A percentile compares a stretch with the other conserved stretches of the same genome.
phyloP scores from a whole-genome alignment of 1,139 yeast genomes.

The Groenewaldozyma auringiensis region DNA sequence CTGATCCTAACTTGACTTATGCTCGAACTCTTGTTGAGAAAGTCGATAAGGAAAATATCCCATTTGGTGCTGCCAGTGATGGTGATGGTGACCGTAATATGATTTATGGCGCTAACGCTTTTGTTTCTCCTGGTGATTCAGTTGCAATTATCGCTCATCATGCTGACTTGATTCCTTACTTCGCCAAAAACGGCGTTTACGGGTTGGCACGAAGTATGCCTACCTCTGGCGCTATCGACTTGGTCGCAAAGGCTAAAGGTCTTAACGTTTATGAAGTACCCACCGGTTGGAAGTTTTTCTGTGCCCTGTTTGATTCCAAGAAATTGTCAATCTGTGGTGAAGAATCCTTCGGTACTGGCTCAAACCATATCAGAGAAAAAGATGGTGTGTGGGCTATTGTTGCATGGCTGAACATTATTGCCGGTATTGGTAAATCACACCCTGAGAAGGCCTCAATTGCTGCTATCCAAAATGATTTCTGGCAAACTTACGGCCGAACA shows the following conservation, averaged over 20 bases:
- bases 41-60: conserved; percentile 72
- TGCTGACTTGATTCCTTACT: conserved; percentile 82
- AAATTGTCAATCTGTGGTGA: conserved; percentile 96
- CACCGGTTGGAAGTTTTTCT: conserved; percentile 98
- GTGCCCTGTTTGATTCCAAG: conserved; percentile 87
- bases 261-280: conserved; percentile 88
- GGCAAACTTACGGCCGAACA: conserved; percentile 94
- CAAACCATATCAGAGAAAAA: conserved; percentile 94
- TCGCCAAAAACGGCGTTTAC: conserved; percentile 73
- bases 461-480: conserved; percentile 75
- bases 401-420: conserved; percentile 95
- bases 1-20: conserved; percentile 95
- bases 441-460: conserved; percentile 57
- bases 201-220: conserved; percentile 99
- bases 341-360: conserved; percentile 97
- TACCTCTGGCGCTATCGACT: conserved; percentile 87
- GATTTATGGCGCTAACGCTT: conserved; percentile 94
- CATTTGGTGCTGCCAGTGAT: conserved; percentile 97
- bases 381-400: conserved; percentile 97
- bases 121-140: conserved; percentile 97
- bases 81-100: conserved; percentile 99
- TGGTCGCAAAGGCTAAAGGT: conserved; percentile 75
- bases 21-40: conserved; percentile 79
- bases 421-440: conserved; percentile 53
- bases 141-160: conserved; percentile 97